These are phyloP conservation scores for Miscanthus sacchariflorus DNA, from an alignment of 202 grass and related monocot species.

Conservation along the genomic window DNA sequence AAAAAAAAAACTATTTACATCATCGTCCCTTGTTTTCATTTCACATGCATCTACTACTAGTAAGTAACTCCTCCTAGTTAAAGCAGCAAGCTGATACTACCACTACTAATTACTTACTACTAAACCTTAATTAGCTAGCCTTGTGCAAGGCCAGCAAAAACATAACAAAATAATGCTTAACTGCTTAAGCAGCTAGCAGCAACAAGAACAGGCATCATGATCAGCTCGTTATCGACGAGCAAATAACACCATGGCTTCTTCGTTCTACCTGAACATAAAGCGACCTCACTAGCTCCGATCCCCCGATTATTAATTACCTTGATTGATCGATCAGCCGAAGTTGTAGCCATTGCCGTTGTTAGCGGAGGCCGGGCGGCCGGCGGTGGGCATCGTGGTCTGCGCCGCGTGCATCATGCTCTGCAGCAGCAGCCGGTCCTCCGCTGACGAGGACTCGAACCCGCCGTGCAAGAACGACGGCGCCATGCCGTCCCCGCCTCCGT, in stretches of 20 bases:
- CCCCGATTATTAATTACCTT: slow-evolving; percentile 26
- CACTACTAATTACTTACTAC: neutral
- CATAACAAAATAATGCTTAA: neutral
- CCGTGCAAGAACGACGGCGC: slow-evolving; percentile 36
- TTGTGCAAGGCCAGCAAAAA: slow-evolving; percentile 52
- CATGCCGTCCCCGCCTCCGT: slow-evolving; percentile 46
- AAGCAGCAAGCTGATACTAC: slow-evolving; percentile 19
- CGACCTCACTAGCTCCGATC: neutral
- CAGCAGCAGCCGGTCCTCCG: slow-evolving; percentile 60
- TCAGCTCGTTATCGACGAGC: too few relatives aligned
- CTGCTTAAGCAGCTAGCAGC: neutral
- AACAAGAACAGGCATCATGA: neutral
- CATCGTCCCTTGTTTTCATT: neutral
- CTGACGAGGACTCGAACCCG: slow-evolving; percentile 53
- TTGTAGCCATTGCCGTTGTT: slow-evolving; percentile 70
- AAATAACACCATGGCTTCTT: neutral
- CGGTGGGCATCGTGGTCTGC: slow-evolving; percentile 64
- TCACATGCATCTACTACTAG: slow-evolving; percentile 8
- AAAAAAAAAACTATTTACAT: slow-evolving; percentile 46
- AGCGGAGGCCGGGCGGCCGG: slow-evolving; percentile 44
- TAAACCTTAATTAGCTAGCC: slow-evolving; percentile 35
- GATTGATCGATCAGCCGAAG: slow-evolving; percentile 50
- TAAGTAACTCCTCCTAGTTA: neutral
- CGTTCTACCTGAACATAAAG: neutral
- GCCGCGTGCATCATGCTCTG: slow-evolving; percentile 61